Percentiles rank a stretch among this genome's conserved stretches.
phyloP scores from a whole-genome alignment of 2,329 filamentous ascomycete species.

The Penicillium olsonii region DNA sequence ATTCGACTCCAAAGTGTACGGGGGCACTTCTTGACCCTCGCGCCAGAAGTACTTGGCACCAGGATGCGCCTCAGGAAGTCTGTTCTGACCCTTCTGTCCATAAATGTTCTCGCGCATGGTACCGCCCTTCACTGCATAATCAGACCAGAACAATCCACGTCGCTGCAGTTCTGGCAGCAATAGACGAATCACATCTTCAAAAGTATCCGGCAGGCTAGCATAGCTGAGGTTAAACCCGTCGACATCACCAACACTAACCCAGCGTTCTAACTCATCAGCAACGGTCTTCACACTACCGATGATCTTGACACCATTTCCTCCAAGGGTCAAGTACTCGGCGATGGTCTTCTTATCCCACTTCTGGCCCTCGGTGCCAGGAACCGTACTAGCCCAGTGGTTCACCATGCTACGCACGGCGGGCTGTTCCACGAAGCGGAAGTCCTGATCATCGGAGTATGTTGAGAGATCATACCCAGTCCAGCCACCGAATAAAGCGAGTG shows the following conservation, averaged over 20 bases:
- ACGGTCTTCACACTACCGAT: constrained; percentile 40
- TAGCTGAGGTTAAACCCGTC: constrained; percentile 41
- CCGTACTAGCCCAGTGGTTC: constrained; percentile 47
- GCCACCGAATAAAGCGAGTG: constrained; percentile 49
- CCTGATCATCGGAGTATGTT: constrained; percentile 46
- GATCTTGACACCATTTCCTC: constrained; percentile 38
- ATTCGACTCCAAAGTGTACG: constrained; percentile 25
- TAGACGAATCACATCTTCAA: constrained; percentile 37
- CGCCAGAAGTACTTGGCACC: constrained; percentile 40
- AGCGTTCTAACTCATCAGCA: constrained; percentile 40
- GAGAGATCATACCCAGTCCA: constrained; percentile 51
- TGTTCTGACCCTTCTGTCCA: constrained; percentile 30
- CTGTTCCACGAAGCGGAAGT: constrained; percentile 46
- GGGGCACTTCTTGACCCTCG: constrained; percentile 34
- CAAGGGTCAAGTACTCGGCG: constrained; percentile 36
- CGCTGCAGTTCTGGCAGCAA: constrained; percentile 36
- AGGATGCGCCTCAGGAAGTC: constrained; percentile 38
- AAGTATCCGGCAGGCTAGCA: constrained; percentile 37
- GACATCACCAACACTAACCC: constrained; percentile 36
- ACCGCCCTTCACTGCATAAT: constrained; percentile 38
- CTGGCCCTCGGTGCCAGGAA: constrained; percentile 41
- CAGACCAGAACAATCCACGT: constrained; percentile 42
- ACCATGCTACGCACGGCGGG: constrained; percentile 48
- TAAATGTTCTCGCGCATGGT: constrained; percentile 44
- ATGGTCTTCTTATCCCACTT: constrained; percentile 43